phyloP scores from a whole-genome alignment of 2,329 filamentous ascomycete species.

The Paraphaeosphaeria sporulosa region DNA sequence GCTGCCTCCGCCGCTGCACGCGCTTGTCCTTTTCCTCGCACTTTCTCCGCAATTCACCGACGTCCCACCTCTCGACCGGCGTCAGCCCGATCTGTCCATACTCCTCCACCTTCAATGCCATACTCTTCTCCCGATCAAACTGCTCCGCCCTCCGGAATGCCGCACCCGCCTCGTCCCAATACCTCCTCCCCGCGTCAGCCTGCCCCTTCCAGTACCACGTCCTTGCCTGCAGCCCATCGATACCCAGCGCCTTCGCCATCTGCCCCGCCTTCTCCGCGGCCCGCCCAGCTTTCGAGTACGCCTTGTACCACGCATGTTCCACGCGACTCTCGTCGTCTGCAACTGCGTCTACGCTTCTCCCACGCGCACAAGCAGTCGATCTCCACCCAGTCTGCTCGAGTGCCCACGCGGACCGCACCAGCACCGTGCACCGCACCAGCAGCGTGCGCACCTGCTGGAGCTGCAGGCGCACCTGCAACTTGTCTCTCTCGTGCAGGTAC shows the following conservation, averaged over 20 bases:
- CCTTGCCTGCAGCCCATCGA: constrained; percentile 22
- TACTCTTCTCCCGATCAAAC: background rate
- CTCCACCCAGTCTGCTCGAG: background rate
- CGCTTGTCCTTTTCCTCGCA: background rate
- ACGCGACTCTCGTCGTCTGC: constrained; percentile 1
- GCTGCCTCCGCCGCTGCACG: background rate
- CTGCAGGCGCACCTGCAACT: background rate
- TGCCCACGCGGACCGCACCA: background rate
- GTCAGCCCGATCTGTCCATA: constrained; percentile 5
- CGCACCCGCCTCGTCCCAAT: constrained; percentile 14
- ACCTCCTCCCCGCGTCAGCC: constrained; percentile 18
- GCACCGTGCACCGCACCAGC: background rate
- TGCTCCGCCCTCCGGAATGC: constrained; percentile 11
- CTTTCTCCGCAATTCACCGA: background rate
- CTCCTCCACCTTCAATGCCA: no score
- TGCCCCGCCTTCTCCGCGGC: constrained; percentile 18
- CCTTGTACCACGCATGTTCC: background rate
- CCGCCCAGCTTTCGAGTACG: constrained; percentile 2
- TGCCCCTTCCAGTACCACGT: constrained; percentile 31
- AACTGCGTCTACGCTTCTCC: constrained; percentile 6
- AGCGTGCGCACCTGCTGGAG: background rate
- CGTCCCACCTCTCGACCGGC: background rate
- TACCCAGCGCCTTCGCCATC: constrained; percentile 19
- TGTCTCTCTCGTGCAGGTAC: background rate
- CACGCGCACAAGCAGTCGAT: background rate